A percentile compares a stretch with the other conserved stretches of the same genome.
Evolutionary conservation across 2,329 filamentous ascomycete genomes (phyloP).

Genomic region (Polytolypa hystricis): DNA sequence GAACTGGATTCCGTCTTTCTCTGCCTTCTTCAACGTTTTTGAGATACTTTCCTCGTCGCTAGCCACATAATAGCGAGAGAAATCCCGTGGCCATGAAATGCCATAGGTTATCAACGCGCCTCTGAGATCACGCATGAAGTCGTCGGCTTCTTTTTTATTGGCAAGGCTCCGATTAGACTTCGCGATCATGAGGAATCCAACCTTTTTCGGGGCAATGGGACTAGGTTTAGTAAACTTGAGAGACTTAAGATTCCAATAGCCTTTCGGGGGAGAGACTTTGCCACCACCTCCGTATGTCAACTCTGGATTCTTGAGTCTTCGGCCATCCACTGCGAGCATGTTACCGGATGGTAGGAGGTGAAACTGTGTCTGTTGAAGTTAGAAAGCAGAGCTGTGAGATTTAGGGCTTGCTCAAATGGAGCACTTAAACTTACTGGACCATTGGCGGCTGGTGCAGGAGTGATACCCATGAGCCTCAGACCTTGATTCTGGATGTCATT

Average conservation of each 20-base stretch:
- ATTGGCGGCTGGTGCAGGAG: background rate
- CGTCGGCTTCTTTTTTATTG: background rate
- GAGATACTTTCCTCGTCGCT: background rate
- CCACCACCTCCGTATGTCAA: conserved; percentile 5
- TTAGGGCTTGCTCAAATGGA: no score
- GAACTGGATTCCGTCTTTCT: conserved; percentile 1
- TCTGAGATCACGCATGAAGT: background rate
- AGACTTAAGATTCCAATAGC: conserved; percentile 7
- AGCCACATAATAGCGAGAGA: no score
- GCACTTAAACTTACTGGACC: conserved; percentile 4
- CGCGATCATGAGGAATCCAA: conserved; percentile 3
- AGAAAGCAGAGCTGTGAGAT: no score
- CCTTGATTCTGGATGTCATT: conserved; percentile 51
- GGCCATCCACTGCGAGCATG: conserved; percentile 12
- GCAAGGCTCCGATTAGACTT: background rate
- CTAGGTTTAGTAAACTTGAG: background rate
- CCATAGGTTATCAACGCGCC: background rate
- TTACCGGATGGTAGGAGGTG: conserved; percentile 10
- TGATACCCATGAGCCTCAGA: conserved; percentile 7
- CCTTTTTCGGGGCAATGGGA: background rate
- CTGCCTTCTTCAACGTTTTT: background rate
- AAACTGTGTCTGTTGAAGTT: conserved; percentile 7
- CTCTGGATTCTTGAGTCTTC: conserved; percentile 9
- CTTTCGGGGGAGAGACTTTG: background rate
- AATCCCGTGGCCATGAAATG: conserved; percentile 9